These are phyloP conservation scores for Sporisorium scitamineum DNA, from an alignment of 1,284 basidiomycete species.

Conservation along the genomic window DNA sequence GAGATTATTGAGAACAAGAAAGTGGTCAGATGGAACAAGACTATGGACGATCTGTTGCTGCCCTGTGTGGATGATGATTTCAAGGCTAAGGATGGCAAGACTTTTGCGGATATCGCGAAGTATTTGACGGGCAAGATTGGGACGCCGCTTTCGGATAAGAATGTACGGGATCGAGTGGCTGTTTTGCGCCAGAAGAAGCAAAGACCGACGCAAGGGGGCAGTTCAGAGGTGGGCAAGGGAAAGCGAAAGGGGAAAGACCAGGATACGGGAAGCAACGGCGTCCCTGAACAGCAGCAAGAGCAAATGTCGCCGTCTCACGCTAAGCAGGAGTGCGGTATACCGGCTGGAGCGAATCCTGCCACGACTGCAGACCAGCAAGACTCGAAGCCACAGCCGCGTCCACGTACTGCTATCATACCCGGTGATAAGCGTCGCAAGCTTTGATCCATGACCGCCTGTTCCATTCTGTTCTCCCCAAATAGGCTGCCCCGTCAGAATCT, in stretches of 20 bases:
- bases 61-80: conserved; percentile 19
- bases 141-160: conserved; percentile 27
- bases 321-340: not conserved
- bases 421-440: conserved; percentile 39
- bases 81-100: conserved; percentile 10
- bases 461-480: too few species aligned
- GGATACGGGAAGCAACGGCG: not conserved
- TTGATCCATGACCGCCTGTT: not conserved
- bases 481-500: not conserved
- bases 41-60: conserved; percentile 26
- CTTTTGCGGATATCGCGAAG: conserved; percentile 24
- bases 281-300: not conserved
- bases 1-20: conserved; percentile 13
- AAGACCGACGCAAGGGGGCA: not conserved
- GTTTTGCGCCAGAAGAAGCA: conserved; percentile 1
- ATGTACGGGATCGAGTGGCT: conserved; percentile 17
- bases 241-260: not conserved
- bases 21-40: conserved; percentile 25
- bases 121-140: conserved; percentile 8
- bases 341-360: not conserved
- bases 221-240: not conserved
- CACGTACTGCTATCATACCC: conserved; percentile 25
- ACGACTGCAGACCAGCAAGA: not conserved
- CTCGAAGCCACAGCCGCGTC: not conserved
- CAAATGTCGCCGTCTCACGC: not conserved